These are phyloP conservation scores for Ceratobasidium sp. DNA, from an alignment of 1,284 basidiomycete species.

Conservation along the genomic window DNA sequence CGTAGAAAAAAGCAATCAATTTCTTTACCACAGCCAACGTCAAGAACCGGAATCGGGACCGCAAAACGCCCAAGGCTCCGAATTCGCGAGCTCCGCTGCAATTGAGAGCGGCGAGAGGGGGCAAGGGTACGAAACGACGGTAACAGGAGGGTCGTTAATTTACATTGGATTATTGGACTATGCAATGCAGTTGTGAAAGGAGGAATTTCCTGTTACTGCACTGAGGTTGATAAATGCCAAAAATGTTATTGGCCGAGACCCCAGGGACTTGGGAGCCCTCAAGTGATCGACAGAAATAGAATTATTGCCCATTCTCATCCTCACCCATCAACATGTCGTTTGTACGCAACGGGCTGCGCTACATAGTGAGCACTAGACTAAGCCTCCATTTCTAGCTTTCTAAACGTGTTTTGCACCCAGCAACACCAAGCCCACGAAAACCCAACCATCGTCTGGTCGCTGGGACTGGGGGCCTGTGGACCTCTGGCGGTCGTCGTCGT, in stretches of 20 bases:
- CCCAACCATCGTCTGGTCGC: slow-evolving; percentile 91
- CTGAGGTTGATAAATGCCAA: background rate
- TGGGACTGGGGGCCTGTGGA: slow-evolving; percentile 78
- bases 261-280: background rate
- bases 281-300: slow-evolving; percentile 1
- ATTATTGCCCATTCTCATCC: background rate
- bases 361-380: slow-evolving; percentile 6
- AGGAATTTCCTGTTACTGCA: background rate
- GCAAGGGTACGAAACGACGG: slow-evolving; percentile 32
- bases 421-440: slow-evolving; percentile 90
- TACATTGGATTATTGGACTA: background rate
- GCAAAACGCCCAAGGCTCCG: slow-evolving; percentile 35
- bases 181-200: background rate
- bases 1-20: slow-evolving; percentile 86
- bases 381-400: background rate
- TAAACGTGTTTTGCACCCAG: slow-evolving; percentile 53
- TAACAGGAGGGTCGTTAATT: background rate
- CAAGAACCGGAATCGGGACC: slow-evolving; percentile 78
- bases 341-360: slow-evolving; percentile 28
- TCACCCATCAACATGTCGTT: slow-evolving; percentile 31
- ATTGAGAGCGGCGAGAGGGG: slow-evolving; percentile 36
- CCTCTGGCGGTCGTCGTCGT: slow-evolving; percentile 80
- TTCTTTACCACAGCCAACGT: slow-evolving; percentile 90
- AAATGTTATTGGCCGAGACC: slow-evolving; percentile 19
- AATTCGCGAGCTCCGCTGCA: slow-evolving; percentile 18